Base-by-base conservation (phyloP, 108 stramenopile species). In the Skeletonema potamos region DNA sequence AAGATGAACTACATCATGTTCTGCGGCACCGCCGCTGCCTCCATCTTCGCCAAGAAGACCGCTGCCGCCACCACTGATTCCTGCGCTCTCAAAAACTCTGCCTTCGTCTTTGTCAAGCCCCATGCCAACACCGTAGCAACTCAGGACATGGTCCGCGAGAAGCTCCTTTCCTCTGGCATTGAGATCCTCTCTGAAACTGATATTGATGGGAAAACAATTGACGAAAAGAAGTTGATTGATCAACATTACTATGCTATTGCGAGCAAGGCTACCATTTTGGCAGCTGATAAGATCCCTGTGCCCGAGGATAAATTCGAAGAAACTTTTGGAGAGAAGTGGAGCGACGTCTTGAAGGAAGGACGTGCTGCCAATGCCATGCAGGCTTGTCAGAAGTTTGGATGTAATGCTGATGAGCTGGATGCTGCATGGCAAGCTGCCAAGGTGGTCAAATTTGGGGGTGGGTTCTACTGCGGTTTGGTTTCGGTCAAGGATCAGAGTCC, bases 161-260 rank as follows among this genome's bases (percentile, higher is more conserved):
- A 84, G 55, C 68, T 95, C 57, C 46, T 54, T 1, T 73, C 81
- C 18, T 64, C 83, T 10, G 92, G 91, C 11, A 79, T 97, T 39
- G 76, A 70, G 33, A 90, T 96, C 64, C 65, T 92, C 26, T 79
- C 84, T 20, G 89, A 96, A 78, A 71, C 67, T 28, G 90, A 88
- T 27, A 91, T 97, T 68, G 66, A 68, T 39, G 90, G 90, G 57
- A 73, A 73, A 17, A 79, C 79, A n/a, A 96, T 98, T 70, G 96
- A 96, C 72, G 58, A 86, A 58, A 89, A 93, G 73, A 92, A 87
- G 70, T 82, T 93, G 61, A 96, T 98, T 63, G 97, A 98, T 83
- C 90, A 92, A 61, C 97, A 98, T 69, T 98, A 98, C 72, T 96
- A 92, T 73, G 90, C 96, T 36, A 98, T 98, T 67, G 91, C 97